Evolutionary conservation across 305 asterid species (phyloP).

Genomic region (Rubia tinctorum): DNA sequence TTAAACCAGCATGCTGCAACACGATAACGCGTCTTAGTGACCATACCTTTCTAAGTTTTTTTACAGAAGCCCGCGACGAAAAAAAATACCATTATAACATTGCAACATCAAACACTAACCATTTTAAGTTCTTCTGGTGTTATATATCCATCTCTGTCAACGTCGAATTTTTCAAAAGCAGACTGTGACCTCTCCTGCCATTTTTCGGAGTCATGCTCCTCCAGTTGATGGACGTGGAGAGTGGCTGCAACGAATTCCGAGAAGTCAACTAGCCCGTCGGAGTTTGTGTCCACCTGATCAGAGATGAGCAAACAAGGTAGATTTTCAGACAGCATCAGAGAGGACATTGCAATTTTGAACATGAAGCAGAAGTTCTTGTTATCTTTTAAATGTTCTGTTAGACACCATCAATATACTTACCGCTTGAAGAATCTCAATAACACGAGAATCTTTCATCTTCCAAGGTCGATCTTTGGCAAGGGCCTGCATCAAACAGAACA

Average conservation of each 20-base stretch:
- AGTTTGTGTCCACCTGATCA: conserved; percentile 84
- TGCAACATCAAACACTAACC: conserved; percentile 41
- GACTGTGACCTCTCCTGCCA: conserved; percentile 83
- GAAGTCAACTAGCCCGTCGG: conserved; percentile 97
- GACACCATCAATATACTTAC: conserved; percentile 35
- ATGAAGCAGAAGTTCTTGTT: neutral
- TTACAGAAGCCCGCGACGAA: too few species aligned
- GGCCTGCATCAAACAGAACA: conserved; percentile 43
- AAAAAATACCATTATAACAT: neutral
- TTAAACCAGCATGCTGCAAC: conserved; percentile 72
- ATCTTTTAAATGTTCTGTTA: neutral
- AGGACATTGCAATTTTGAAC: neutral
- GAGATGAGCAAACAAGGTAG: conserved; percentile 15
- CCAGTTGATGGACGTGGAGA: conserved; percentile 86
- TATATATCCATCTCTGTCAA: conserved; percentile 87
- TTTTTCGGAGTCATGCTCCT: conserved; percentile 78
- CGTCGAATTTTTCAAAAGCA: conserved; percentile 92
- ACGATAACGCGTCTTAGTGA: neutral
- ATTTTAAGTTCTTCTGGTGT: conserved; percentile 88
- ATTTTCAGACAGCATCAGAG: conserved; percentile 7
- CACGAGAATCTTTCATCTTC: conserved; percentile 94
- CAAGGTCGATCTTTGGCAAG: conserved; percentile 97
- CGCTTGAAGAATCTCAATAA: conserved; percentile 94
- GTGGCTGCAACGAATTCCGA: conserved; percentile 97
- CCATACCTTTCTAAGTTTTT: too few species aligned